These are phyloP conservation scores for Mycena filopes DNA, from an alignment of 768 basidiomycete species.

Conservation along the genomic window DNA sequence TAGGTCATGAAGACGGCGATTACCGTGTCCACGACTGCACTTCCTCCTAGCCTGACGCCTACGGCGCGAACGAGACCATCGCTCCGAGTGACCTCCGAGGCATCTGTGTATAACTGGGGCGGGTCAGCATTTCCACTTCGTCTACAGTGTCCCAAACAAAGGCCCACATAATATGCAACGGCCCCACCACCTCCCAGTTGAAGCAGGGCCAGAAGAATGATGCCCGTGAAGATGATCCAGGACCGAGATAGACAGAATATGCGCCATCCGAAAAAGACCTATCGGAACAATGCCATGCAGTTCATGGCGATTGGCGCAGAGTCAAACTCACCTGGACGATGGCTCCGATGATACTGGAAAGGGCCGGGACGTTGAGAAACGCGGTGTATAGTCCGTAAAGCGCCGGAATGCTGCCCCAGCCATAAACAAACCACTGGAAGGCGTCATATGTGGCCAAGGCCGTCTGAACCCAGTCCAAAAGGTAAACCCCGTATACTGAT, in stretches of 20 bases:
- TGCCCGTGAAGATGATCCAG: slow-evolving; percentile 1
- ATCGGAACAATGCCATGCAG: background rate
- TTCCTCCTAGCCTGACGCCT: slow-evolving; percentile 25
- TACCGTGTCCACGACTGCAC: slow-evolving; percentile 24
- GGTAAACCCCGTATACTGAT: slow-evolving; percentile 33
- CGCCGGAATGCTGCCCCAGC: slow-evolving; percentile 26
- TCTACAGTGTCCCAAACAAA: background rate
- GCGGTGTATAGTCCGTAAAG: slow-evolving; percentile 21
- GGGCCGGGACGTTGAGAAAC: slow-evolving; percentile 33
- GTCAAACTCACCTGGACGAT: slow-evolving; percentile 30
- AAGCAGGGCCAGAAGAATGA: slow-evolving; percentile 27
- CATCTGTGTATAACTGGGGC: background rate
- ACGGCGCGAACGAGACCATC: slow-evolving; percentile 19
- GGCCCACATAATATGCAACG: slow-evolving; percentile 27
- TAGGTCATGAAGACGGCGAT: slow-evolving; percentile 32
- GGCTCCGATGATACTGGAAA: slow-evolving; percentile 31
- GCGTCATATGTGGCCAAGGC: slow-evolving; percentile 34
- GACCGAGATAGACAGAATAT: slow-evolving; percentile 30
- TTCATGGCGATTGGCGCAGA: background rate
- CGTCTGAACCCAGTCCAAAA: slow-evolving; percentile 35
- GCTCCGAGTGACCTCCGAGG: slow-evolving; percentile 12
- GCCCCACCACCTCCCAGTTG: slow-evolving; percentile 28
- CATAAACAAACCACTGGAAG: slow-evolving; percentile 37
- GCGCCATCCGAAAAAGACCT: slow-evolving; percentile 37
- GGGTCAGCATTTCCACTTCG: background rate